These are phyloP conservation scores for Colletotrichum zoysiae DNA, from an alignment of 2,329 filamentous ascomycete species.

Conservation along the genomic window DNA sequence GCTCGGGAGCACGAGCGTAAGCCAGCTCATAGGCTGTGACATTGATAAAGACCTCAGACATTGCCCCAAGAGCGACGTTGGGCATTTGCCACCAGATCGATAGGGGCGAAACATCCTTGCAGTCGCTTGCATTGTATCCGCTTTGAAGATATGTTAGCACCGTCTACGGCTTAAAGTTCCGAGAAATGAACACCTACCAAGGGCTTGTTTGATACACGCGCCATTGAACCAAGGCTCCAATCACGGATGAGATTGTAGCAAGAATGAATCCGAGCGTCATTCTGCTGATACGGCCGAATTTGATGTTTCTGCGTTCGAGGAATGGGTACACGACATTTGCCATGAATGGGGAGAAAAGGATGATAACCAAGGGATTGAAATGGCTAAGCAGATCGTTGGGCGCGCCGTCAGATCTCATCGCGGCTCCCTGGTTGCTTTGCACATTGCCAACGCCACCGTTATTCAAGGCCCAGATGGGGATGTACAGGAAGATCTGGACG, in stretches of 20 bases:
- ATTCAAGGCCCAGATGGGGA: constrained; percentile 56
- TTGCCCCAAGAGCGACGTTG: constrained; percentile 62
- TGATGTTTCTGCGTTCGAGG: constrained; percentile 63
- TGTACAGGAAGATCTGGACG: constrained; percentile 57
- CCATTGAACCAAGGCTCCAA: constrained; percentile 67
- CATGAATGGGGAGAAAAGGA: constrained; percentile 68
- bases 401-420: constrained; percentile 61
- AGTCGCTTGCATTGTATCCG: constrained; percentile 59
- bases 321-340: constrained; percentile 68
- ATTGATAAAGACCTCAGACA: constrained; percentile 69
- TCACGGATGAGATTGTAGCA: constrained; percentile 64
- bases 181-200: constrained; percentile 50
- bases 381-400: constrained; percentile 73
- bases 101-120: constrained; percentile 56
- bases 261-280: constrained; percentile 69
- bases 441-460: constrained; percentile 55
- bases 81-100: constrained; percentile 66
- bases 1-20: constrained; percentile 74
- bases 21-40: constrained; percentile 77
- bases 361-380: constrained; percentile 70
- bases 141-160: background rate
- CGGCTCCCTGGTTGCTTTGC: constrained; percentile 53
- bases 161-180: too few relatives aligned
- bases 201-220: constrained; percentile 68
- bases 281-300: constrained; percentile 69